Evolutionary conservation across 768 basidiomycete species (phyloP), one percentile per base, ranked within the genome.

Genomic region (Clathrus columnatus): DNA sequence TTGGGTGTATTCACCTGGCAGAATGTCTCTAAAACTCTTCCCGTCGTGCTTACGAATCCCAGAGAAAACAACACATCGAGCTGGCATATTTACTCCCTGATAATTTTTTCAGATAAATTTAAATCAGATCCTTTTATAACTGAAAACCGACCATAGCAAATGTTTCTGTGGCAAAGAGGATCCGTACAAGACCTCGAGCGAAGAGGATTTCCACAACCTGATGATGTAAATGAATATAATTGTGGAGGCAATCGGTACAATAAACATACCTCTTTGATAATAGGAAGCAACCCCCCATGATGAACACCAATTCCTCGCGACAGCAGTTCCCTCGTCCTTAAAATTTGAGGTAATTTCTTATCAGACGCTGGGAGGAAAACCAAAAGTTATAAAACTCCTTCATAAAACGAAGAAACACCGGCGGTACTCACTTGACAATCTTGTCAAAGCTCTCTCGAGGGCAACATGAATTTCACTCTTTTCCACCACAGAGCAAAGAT

Each of bases 41-140:
- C 96, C 96, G 61, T 99, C 96, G 65, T 98, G 95, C 66, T 99
- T 99, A 45, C 92, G 79, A 50, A 88, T 94, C 45, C 81, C 84
- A 3, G 96, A 94, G 69, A 97, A 99, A 6, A 97, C 96, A 3
- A 99, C 96, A 63, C 86, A 93, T 75, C 84, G 87, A 2, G 96
- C 91, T 18, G 96, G 96, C 96, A 99, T 99, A 69, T 99, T 99
- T 53, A 99, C 96, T 48, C 96, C 96, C 94, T 97, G 58, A 7
- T 52, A 5, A 5, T 18, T 2, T 4, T 14, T 30, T 24, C 46
- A 44, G 21, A 50, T 56, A 41, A 28, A 28, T 42, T n/a, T 23
- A 18, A 10, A 55, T 3, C 16, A 27, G 7, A 29, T 6, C 45
- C 27, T 30, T 17, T 14, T 23, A 2, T 30, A 44, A 51, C 17